Evolutionary conservation across 2,329 filamentous ascomycete species (phyloP).

Genomic region (Penicillium sp.): DNA sequence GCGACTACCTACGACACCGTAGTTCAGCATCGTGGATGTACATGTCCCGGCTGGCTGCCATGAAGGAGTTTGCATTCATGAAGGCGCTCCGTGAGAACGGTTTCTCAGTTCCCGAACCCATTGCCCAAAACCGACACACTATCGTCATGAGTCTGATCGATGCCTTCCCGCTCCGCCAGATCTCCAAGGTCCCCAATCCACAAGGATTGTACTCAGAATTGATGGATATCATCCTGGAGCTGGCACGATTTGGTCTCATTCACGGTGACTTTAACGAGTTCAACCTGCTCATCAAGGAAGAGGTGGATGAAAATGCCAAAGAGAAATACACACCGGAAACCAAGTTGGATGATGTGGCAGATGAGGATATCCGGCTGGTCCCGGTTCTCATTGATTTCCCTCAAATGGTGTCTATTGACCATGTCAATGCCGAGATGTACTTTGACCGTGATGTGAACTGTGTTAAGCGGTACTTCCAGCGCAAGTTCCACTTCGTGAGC

Average conservation of each 20-base stretch:
- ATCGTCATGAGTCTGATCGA: conserved; percentile 95
- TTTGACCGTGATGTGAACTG: conserved; percentile 96
- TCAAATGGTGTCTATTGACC: conserved; percentile 95
- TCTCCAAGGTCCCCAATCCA: conserved; percentile 78
- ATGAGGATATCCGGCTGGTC: conserved; percentile 56
- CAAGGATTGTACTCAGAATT: conserved; percentile 87
- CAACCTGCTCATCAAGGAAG: conserved; percentile 92
- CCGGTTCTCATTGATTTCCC: conserved; percentile 96
- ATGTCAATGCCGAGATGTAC: conserved; percentile 92
- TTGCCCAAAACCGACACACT: conserved; percentile 89
- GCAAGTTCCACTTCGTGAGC: conserved; percentile 83
- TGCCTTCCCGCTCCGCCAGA: conserved; percentile 86
- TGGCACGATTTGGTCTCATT: conserved; percentile 85
- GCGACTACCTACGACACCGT: conserved; percentile 87
- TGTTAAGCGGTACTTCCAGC: conserved; percentile 89
- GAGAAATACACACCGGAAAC: conserved; percentile 35
- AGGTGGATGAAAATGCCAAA: conserved; percentile 37
- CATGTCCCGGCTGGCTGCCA: conserved; percentile 84
- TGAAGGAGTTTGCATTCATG: conserved; percentile 97
- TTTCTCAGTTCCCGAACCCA: conserved; percentile 84
- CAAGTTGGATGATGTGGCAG: conserved; percentile 24
- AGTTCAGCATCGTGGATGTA: conserved; percentile 94
- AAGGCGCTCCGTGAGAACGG: conserved; percentile 77
- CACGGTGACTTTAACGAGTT: conserved; percentile 99
- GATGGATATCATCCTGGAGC: conserved; percentile 77